These are phyloP conservation scores for Durotheca rogersii DNA, from an alignment of 495 filamentous ascomycete genomes.

Conservation along the genomic window DNA sequence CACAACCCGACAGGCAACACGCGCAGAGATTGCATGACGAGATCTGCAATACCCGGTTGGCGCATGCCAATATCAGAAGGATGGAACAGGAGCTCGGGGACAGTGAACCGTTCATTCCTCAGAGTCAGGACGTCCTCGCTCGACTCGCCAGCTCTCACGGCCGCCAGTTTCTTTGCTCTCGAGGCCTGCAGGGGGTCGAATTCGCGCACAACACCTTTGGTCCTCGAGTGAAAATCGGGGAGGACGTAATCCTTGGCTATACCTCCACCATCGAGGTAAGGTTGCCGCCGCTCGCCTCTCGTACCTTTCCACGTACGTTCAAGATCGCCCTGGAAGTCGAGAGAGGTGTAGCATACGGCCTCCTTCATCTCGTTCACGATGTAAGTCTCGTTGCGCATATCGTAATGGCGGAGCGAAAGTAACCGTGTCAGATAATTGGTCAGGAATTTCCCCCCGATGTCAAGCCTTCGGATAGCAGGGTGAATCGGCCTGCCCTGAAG, in stretches of 20 bases:
- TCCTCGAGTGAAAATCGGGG: constrained; percentile 79
- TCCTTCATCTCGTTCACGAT: constrained; percentile 97
- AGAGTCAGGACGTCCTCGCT: constrained; percentile 83
- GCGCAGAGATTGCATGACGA: constrained; percentile 78
- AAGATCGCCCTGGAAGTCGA: constrained; percentile 75
- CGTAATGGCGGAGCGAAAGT: constrained; percentile 85
- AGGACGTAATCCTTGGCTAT: constrained; percentile 91
- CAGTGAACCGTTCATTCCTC: constrained; percentile 86
- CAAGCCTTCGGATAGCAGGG: constrained; percentile 77
- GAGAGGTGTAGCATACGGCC: constrained; percentile 77
- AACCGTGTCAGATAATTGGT: constrained; percentile 94
- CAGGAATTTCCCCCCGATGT: constrained; percentile 87
- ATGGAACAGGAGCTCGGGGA: constrained; percentile 87
- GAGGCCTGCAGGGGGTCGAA: constrained; percentile 63
- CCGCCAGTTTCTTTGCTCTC: constrained; percentile 59
- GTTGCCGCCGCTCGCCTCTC: constrained; percentile 49
- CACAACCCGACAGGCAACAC: constrained; percentile 73
- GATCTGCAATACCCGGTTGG: constrained; percentile 78
- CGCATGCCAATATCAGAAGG: constrained; percentile 85
- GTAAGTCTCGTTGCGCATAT: constrained; percentile 89
- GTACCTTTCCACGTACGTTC: constrained; percentile 84
- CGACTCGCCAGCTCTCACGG: constrained; percentile 53
- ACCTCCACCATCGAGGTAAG: constrained; percentile 56
- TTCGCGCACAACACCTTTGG: constrained; percentile 70
- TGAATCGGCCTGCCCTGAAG: constrained; percentile 80